Evolutionary conservation across 257 asterid species (phyloP).

Genomic region (Ajuga chamaepitys): DNA sequence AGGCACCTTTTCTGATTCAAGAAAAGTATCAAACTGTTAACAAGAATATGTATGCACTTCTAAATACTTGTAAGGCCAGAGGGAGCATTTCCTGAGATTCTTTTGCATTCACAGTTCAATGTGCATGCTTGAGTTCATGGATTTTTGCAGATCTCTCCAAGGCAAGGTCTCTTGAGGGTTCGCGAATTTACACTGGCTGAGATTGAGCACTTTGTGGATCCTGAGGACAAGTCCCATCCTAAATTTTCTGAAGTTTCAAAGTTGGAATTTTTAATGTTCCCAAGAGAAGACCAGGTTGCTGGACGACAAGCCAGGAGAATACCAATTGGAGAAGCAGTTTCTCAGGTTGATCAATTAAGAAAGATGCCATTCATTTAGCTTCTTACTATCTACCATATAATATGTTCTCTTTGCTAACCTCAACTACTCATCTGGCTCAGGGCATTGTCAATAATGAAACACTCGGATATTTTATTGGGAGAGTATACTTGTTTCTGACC

Average conservation of each 20-base stretch:
- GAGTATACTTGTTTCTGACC: conserved; percentile 73
- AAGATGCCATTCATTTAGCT: neutral
- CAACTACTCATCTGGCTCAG: conserved; percentile 22
- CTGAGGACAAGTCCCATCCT: conserved; percentile 70
- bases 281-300: conserved; percentile 73
- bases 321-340: conserved; percentile 62
- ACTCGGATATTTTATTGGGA: conserved; percentile 70
- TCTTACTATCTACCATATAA: neutral
- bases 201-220: conserved; percentile 84
- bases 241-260: conserved; percentile 56
- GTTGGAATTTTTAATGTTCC: conserved; percentile 71
- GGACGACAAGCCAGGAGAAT: conserved; percentile 52
- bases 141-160: conserved; percentile 67
- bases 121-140: neutral
- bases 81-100: neutral
- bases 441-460: conserved; percentile 74
- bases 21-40: too few relatives aligned
- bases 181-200: conserved; percentile 83
- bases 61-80: too few relatives aligned
- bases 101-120: neutral
- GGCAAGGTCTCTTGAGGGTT: conserved; percentile 79
- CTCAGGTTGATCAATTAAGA: conserved; percentile 34
- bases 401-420: conserved; percentile 1
- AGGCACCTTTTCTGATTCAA: too few relatives aligned
- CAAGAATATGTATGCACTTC: too few relatives aligned